These are phyloP conservation scores for Pythium rhizo-oryzae DNA, from an alignment of 352 stramenopile genomes.

Conservation along the genomic window DNA sequence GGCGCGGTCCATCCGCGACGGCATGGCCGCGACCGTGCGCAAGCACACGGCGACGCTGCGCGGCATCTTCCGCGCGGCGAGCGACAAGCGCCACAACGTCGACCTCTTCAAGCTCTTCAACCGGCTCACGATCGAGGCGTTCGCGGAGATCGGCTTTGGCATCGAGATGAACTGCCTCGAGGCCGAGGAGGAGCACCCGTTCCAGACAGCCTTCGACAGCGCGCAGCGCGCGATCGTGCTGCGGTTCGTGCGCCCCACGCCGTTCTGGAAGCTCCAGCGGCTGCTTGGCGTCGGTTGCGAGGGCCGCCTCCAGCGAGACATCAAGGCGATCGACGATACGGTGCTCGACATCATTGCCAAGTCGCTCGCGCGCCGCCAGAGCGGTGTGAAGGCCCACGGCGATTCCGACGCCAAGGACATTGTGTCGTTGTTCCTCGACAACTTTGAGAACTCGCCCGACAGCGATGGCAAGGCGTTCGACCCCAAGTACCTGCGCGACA, in stretches of 20 bases:
- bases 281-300: constrained; percentile 42
- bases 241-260: constrained; percentile 38
- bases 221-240: constrained; percentile 32
- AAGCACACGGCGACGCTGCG: constrained; percentile 26
- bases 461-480: constrained; percentile 32
- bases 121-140: constrained; percentile 55
- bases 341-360: constrained; percentile 50
- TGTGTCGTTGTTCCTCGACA: constrained; percentile 57
- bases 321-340: constrained; percentile 50
- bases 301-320: constrained; percentile 34
- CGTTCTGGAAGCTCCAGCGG: constrained; percentile 51
- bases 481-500: constrained; percentile 52
- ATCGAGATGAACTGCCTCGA: constrained; percentile 27
- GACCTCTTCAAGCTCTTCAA: constrained; percentile 47
- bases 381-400: constrained; percentile 15
- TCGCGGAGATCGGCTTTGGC: constrained; percentile 51
- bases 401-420: constrained; percentile 33
- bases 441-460: constrained; percentile 18
- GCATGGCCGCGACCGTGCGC: constrained; percentile 43
- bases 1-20: constrained; percentile 35
- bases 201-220: constrained; percentile 45
- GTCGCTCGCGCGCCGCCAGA: constrained; percentile 31
- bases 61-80: constrained; percentile 26
- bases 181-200: constrained; percentile 23
- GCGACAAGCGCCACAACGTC: constrained; percentile 10